Evolutionary conservation across 225 moss, liverwort and hornwort species (phyloP).

Genomic region (Bryum argenteum): DNA sequence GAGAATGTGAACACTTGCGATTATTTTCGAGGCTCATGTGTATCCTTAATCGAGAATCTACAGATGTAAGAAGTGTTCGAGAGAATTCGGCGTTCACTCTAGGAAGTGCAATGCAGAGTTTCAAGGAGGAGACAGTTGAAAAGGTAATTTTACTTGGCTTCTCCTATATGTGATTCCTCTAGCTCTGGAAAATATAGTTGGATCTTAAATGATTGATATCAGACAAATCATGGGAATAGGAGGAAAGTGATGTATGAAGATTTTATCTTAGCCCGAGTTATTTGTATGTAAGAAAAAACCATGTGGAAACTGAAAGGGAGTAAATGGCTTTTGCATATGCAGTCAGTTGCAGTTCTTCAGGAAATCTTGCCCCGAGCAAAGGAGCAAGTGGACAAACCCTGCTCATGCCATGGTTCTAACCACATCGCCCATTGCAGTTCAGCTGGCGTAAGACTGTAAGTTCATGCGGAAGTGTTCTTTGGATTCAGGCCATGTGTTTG

Average conservation of each 20-base stretch:
- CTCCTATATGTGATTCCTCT: background rate
- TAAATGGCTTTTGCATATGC: constrained; percentile 25
- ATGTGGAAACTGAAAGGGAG: background rate
- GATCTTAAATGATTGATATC: background rate
- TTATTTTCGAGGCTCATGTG: constrained; percentile 20
- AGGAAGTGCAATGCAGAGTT: constrained; percentile 73
- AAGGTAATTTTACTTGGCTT: constrained; percentile 43
- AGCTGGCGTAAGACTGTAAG: constrained; percentile 45
- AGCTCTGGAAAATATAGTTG: background rate
- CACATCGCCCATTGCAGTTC: constrained; percentile 40
- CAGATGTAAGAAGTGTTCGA: constrained; percentile 71
- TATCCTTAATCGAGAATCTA: constrained; percentile 31
- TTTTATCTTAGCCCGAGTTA: background rate
- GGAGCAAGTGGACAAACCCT: constrained; percentile 61
- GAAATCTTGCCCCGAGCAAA: constrained; percentile 63
- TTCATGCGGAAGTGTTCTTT: constrained; percentile 1
- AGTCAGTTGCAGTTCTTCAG: constrained; percentile 68
- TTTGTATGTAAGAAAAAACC: background rate
- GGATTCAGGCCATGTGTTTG: constrained; percentile 11
- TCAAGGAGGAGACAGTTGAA: constrained; percentile 57
- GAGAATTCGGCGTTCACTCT: constrained; percentile 81
- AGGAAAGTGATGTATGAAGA: background rate
- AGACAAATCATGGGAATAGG: background rate
- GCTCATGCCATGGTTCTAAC: constrained; percentile 49
- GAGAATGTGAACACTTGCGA: constrained; percentile 13